A percentile compares a stretch with the other conserved stretches of the same genome.
phyloP scores from a whole-genome alignment of 768 basidiomycete species.

The Lactarius indigo region DNA sequence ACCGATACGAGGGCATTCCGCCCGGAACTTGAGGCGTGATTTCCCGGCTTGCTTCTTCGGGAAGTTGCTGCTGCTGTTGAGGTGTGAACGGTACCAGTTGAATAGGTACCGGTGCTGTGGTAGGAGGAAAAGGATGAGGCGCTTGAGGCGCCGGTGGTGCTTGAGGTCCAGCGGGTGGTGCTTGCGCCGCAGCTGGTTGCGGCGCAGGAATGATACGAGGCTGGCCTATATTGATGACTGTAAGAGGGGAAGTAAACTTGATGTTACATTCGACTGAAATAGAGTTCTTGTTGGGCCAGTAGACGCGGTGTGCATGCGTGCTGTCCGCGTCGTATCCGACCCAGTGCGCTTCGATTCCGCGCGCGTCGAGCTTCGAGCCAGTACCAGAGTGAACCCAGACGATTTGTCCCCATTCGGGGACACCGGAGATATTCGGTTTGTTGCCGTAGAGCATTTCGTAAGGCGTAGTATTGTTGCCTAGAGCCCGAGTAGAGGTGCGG shows the following conservation, averaged over 20 bases:
- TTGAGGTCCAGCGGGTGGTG: too few relatives aligned
- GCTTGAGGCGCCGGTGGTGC: too few relatives aligned
- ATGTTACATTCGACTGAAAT: conserved; percentile 32
- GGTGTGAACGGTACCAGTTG: too few relatives aligned
- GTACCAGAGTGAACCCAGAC: conserved; percentile 24
- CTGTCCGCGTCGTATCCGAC: conserved; percentile 36
- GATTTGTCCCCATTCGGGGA: conserved; percentile 15
- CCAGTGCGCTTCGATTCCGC: conserved; percentile 28
- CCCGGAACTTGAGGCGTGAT: too few relatives aligned
- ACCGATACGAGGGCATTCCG: too few relatives aligned
- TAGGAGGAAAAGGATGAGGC: too few relatives aligned
- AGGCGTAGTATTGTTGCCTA: conserved; percentile 28
- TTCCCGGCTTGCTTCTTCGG: too few relatives aligned
- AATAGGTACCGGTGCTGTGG: too few relatives aligned
- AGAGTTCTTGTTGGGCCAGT: conserved; percentile 32
- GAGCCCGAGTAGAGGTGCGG: conserved; percentile 21
- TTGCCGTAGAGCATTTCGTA: conserved; percentile 25
- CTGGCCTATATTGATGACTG: rapidly evolving
- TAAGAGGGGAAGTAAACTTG: not conserved
- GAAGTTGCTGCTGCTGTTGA: too few relatives aligned
- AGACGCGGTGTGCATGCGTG: conserved; percentile 33
- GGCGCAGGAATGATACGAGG: too few relatives aligned
- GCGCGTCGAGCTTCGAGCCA: conserved; percentile 20
- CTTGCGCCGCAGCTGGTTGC: too few relatives aligned
- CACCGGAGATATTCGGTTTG: conserved; percentile 30